phyloP scores from a whole-genome alignment of 768 basidiomycete species.

The Nevesoporus exiguus region DNA sequence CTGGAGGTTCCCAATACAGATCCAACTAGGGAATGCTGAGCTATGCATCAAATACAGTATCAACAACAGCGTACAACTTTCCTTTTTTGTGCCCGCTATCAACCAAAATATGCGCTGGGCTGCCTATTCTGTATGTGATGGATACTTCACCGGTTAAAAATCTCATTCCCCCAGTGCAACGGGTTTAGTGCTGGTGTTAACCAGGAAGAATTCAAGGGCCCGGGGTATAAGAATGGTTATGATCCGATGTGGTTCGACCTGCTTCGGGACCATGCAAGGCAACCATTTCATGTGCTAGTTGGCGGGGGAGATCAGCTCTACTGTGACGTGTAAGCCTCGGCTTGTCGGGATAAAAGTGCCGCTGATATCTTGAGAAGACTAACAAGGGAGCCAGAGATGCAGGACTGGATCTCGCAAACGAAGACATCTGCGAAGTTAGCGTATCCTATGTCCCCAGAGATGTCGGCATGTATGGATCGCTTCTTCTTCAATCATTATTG shows the following conservation, averaged over 20 bases:
- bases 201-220: constrained; percentile 79
- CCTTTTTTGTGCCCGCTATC: constrained; percentile 80
- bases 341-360: background rate
- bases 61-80: constrained; percentile 72
- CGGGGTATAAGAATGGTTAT: constrained; percentile 76
- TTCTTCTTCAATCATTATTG: constrained; percentile 94
- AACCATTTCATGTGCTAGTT: constrained; percentile 86
- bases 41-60: constrained; percentile 78
- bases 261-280: constrained; percentile 72
- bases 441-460: constrained; percentile 65
- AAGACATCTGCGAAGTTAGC: constrained; percentile 57
- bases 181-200: constrained; percentile 89
- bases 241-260: constrained; percentile 95
- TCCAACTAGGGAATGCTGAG: constrained; percentile 70
- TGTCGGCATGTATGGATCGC: constrained; percentile 73
- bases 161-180: constrained; percentile 58
- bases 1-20: constrained; percentile 86
- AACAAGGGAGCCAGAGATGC: constrained; percentile 83
- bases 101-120: constrained; percentile 90
- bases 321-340: constrained; percentile 60
- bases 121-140: constrained; percentile 66
- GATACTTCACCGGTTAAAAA: background rate
- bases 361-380: constrained; percentile 42
- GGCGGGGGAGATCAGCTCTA: constrained; percentile 95
- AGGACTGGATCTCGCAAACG: constrained; percentile 71